Base-by-base conservation (phyloP, 2,329 filamentous ascomycete genomes). In the Byssochlamys sp. region DNA sequence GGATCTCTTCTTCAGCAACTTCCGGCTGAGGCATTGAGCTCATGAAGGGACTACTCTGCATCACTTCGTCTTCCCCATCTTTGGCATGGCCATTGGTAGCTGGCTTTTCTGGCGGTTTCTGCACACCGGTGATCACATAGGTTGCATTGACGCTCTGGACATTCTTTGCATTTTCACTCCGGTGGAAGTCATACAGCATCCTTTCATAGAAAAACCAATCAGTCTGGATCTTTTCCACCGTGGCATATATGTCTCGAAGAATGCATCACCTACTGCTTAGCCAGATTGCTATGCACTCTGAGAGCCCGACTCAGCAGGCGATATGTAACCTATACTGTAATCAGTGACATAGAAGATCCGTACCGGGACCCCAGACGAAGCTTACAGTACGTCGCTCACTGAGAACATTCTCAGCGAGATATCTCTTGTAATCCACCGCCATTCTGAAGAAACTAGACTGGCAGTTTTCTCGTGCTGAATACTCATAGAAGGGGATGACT, bases 101-200 rank as follows among this genome's bases (percentile, higher is more conserved):
- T 26, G 66, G 50, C 9, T 63, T 55, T 12, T 73, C 71, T 19
- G 69, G 67, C 4, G 67, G 66, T 55, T 73, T 78, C 66, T 83
- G 87, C 25, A 78, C 82, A 45, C 92, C 94, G 54, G 86, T 88
- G 52, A 99, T 70, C 53, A 96, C 78, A 73, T 96, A 99, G n/a
- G 91, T 96, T 51, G 92, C 94, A 75, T 95, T 84, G n/a, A 96
- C 79, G 27, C 84, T 86, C 25, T 84, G 82, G 0, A 88, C 80
- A 60, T 85, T 87, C 71, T 87, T 89, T 56, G 78, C 80, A 72
- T 91, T 95, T 69, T 95, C 88, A 57, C 80, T 83, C 61, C 81
- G 80, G 71, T 96, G 84, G 64, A 95, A 97, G 31, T 95, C 89
- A 73, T 84, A 95, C 14, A 91, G 84, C 83, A 94, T 95, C 71